These are phyloP conservation scores for Aspergillus sp. DNA, from an alignment of 2,329 filamentous ascomycete species.

Conservation along the genomic window DNA sequence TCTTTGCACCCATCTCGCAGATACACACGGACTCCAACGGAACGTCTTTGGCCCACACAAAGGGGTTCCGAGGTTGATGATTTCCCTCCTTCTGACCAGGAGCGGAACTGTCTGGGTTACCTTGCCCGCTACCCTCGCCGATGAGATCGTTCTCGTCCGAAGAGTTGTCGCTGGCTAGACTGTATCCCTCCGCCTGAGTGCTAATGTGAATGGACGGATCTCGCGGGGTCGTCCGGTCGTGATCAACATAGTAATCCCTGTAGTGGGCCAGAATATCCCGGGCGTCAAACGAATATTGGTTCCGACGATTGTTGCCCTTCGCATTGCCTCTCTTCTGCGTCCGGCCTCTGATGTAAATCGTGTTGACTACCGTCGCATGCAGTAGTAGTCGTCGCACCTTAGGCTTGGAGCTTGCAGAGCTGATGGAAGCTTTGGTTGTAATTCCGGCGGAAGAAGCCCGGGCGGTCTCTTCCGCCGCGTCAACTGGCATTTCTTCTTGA, in stretches of 20 bases:
- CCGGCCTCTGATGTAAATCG: constrained; percentile 61
- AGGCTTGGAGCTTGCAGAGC: constrained; percentile 15
- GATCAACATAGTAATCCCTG: constrained; percentile 34
- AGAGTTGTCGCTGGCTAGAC: not conserved
- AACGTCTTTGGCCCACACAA: constrained; percentile 69
- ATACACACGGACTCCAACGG: constrained; percentile 70
- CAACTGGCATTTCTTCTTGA: constrained; percentile 13
- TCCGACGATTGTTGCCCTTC: constrained; percentile 11
- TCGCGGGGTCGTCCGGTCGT: constrained; percentile 19
- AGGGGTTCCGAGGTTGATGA: constrained; percentile 28
- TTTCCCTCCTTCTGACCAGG: not conserved
- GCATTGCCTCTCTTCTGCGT: constrained; percentile 9
- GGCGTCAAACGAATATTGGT: constrained; percentile 49
- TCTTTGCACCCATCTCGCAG: constrained; percentile 84
- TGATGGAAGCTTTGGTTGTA: constrained; percentile 5
- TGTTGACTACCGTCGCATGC: constrained; percentile 85
- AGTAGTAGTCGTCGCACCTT: constrained; percentile 63
- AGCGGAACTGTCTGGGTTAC: too few species aligned
- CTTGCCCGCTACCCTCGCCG: too few species aligned
- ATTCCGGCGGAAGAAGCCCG: not conserved
- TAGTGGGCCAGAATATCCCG: constrained; percentile 32
- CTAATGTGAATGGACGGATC: constrained; percentile 1
- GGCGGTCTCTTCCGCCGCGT: constrained; percentile 5
- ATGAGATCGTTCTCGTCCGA: not conserved
- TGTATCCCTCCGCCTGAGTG: not conserved